Percentiles rank a stretch among this genome's conserved stretches.
These are phyloP conservation scores for Chalciporus pseudorubinellus DNA, from an alignment of 768 basidiomycete species.

Conservation along the genomic window DNA sequence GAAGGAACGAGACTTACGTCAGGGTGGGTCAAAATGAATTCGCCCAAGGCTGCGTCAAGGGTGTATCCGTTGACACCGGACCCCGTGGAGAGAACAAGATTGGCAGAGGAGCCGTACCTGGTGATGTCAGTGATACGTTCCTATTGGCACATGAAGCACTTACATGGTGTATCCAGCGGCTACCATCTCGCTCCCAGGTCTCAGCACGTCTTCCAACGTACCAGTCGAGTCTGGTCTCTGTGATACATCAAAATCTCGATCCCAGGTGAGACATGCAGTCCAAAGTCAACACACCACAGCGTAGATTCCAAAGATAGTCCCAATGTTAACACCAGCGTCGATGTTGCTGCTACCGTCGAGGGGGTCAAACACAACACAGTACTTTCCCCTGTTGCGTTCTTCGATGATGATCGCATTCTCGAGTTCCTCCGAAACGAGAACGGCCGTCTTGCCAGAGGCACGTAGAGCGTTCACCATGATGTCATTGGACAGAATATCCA, in stretches of 20 bases:
- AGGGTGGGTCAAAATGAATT: constrained; percentile 98
- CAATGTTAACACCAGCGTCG: constrained; percentile 97
- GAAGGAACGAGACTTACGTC: constrained; percentile 50
- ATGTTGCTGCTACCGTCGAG: constrained; percentile 96
- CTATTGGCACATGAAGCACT: constrained; percentile 25
- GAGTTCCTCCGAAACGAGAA: constrained; percentile 95
- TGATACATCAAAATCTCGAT: neutral
- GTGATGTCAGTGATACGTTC: constrained; percentile 10
- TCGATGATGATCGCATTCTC: constrained; percentile 92
- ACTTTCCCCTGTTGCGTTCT: constrained; percentile 74
- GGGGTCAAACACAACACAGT: constrained; percentile 98
- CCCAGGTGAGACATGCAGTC: neutral
- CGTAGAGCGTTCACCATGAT: constrained; percentile 98
- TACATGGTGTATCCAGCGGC: constrained; percentile 97
- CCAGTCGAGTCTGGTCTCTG: constrained; percentile 78
- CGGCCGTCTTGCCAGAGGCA: constrained; percentile 94
- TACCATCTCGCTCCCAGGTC: constrained; percentile 95
- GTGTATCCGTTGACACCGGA: constrained; percentile 98
- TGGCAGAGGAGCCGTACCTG: constrained; percentile 93
- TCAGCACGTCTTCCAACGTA: constrained; percentile 81
- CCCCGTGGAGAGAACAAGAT: constrained; percentile 93
- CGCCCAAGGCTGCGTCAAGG: constrained; percentile 90
- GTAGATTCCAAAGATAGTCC: constrained; percentile 97
- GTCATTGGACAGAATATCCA: constrained; percentile 96
- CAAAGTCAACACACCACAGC: constrained; percentile 61